A percentile compares a stretch with the other conserved stretches of the same genome.
phyloP scores from a whole-genome alignment of 108 stramenopile genomes.

The Discostella stelligeroides region DNA sequence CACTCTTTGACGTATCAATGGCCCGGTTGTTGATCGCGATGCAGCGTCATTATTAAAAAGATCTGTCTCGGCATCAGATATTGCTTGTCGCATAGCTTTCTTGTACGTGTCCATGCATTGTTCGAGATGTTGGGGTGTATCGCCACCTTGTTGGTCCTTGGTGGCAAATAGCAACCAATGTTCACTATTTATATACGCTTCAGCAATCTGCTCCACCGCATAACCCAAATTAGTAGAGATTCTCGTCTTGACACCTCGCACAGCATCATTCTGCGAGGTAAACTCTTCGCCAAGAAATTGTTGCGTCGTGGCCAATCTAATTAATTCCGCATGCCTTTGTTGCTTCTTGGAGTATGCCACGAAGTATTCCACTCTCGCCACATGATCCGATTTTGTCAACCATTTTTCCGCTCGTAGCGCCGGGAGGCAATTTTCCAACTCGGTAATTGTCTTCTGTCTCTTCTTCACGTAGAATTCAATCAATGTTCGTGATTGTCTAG shows the following conservation, averaged over 20 bases:
- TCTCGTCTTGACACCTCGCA: slow-evolving; percentile 21
- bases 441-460: slow-evolving; percentile 12
- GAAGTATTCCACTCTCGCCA: slow-evolving; percentile 21
- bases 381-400: slow-evolving; percentile 1
- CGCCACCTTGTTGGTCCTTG: background rate
- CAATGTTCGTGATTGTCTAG: slow-evolving; percentile 33
- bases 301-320: slow-evolving; percentile 33
- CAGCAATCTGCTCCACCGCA: slow-evolving; percentile 31
- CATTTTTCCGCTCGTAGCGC: slow-evolving; percentile 25
- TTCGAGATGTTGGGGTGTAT: slow-evolving; percentile 10
- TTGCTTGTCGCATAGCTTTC: slow-evolving; percentile 23
- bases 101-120: slow-evolving; percentile 4
- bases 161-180: slow-evolving; percentile 22
- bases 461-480: slow-evolving; percentile 44
- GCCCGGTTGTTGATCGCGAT: background rate
- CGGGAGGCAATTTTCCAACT: slow-evolving; percentile 22
- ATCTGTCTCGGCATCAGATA: slow-evolving; percentile 14
- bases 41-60: slow-evolving; percentile 9
- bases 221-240: slow-evolving; percentile 27
- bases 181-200: slow-evolving; percentile 23
- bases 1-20: too few relatives aligned
- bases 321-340: slow-evolving; percentile 40
- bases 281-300: slow-evolving; percentile 46
- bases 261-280: slow-evolving; percentile 18
- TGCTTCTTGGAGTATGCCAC: slow-evolving; percentile 23